Conservation (phyloP, 2,329 filamentous ascomycete species). For the Coleophoma crateriformis region DNA sequence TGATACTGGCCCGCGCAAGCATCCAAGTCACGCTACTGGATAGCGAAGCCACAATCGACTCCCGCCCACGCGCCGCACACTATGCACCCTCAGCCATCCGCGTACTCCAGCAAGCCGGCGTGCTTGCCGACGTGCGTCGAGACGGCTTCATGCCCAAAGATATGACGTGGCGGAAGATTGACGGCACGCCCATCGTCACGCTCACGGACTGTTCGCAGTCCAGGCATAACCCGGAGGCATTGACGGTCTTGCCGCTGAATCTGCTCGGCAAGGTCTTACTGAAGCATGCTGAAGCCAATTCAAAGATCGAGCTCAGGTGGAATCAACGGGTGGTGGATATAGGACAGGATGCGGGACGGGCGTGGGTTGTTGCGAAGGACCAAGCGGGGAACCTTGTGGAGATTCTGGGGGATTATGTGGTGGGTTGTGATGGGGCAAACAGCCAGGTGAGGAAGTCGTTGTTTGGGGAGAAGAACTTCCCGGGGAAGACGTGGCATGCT, state of each 20-base stretch:
- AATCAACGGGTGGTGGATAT: constrained; percentile 39
- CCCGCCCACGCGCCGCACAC: constrained; percentile 56
- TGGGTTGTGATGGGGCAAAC: constrained; percentile 51
- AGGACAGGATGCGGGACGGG: constrained; percentile 42
- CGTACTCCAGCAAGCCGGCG: constrained; percentile 52
- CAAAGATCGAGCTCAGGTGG: constrained; percentile 35
- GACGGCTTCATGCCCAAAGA: constrained; percentile 34
- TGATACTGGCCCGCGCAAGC: constrained; percentile 43
- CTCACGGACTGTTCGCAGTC: constrained; percentile 21
- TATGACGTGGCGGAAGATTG: constrained; percentile 38
- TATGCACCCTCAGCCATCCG: constrained; percentile 53
- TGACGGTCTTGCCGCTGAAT: constrained; percentile 38
- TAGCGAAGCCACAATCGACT: constrained; percentile 45
- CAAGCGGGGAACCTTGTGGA: constrained; percentile 26
- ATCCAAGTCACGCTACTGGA: constrained; percentile 52
- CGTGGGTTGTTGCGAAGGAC: constrained; percentile 33
- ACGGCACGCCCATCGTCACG: constrained; percentile 27
- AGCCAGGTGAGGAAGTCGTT: constrained; percentile 41
- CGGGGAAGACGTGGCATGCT: constrained; percentile 53
- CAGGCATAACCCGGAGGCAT: constrained; percentile 25
- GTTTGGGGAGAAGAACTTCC: constrained; percentile 47
- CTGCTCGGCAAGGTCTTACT: constrained; percentile 35
- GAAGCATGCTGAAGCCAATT: constrained; percentile 27
- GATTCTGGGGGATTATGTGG: constrained; percentile 44
- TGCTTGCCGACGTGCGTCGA: constrained; percentile 43